phyloP scores from a whole-genome alignment of 2,329 filamentous ascomycete species.

The Onygenales sp. region DNA sequence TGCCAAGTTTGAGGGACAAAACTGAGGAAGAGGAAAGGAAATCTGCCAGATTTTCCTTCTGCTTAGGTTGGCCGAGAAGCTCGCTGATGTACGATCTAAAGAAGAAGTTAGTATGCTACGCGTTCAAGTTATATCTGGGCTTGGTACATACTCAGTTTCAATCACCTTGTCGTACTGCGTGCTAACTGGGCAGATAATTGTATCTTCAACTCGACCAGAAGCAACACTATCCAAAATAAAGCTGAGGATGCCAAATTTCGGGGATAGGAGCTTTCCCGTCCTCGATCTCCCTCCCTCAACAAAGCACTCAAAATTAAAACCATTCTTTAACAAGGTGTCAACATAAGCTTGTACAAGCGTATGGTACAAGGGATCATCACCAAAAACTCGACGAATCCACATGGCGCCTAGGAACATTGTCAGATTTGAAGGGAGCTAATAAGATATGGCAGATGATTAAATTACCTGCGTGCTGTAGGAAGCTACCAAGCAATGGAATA shows the following conservation, averaged over 20 bases:
- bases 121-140: neutral
- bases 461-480: slow-evolving; percentile 78
- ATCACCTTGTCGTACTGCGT: slow-evolving; percentile 99
- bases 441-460: slow-evolving; percentile 5
- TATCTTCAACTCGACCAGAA: slow-evolving; percentile 78
- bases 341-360: slow-evolving; percentile 95
- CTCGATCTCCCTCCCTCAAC: slow-evolving; percentile 90
- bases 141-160: slow-evolving; percentile 60
- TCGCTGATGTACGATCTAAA: slow-evolving; percentile 78
- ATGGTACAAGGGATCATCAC: slow-evolving; percentile 79
- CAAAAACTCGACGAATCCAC: slow-evolving; percentile 91
- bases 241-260: slow-evolving; percentile 89
- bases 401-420: slow-evolving; percentile 54
- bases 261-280: slow-evolving; percentile 85
- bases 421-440: slow-evolving; percentile 6
- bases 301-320: slow-evolving; percentile 94
- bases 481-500: slow-evolving; percentile 78
- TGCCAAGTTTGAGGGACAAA: slow-evolving; percentile 74
- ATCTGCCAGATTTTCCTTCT: slow-evolving; percentile 84
- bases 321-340: slow-evolving; percentile 79
- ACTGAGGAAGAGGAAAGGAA: slow-evolving; percentile 86
- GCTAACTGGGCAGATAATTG: slow-evolving; percentile 88
- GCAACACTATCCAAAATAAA: slow-evolving; percentile 87
- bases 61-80: slow-evolving; percentile 85
- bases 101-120: slow-evolving; percentile 8